These are phyloP conservation scores for Leccinum pallidistipes DNA, from an alignment of 1,284 basidiomycete species.

Conservation along the genomic window DNA sequence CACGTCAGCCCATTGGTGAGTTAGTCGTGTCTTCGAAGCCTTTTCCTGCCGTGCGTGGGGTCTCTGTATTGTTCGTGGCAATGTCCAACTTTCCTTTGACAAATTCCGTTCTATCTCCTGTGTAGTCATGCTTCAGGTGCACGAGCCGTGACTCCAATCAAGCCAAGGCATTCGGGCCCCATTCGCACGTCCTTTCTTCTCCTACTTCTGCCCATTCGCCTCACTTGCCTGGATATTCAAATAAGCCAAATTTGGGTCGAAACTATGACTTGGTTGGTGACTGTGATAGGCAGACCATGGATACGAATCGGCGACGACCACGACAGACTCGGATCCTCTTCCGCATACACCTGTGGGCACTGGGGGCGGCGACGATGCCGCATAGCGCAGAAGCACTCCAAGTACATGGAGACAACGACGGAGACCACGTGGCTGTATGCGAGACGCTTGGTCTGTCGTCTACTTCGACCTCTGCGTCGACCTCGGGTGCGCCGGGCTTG, in stretches of 20 bases:
- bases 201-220: slow-evolving; percentile 4
- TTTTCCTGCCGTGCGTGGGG: not conserved
- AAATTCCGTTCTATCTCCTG: not conserved
- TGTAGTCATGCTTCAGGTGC: slow-evolving; percentile 17
- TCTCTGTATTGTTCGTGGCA: slow-evolving; percentile 1
- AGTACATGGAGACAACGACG: slow-evolving; percentile 20
- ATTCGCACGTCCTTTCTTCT: slow-evolving; percentile 6
- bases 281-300: not conserved
- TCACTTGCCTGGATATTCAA: not conserved
- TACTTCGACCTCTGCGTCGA: too few species aligned
- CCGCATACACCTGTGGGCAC: too few species aligned
- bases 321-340: too few species aligned
- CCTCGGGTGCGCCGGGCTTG: too few species aligned
- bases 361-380: not conserved
- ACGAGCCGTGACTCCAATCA: slow-evolving; percentile 12
- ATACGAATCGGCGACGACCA: too few species aligned
- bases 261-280: slow-evolving; percentile 10
- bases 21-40: slow-evolving; percentile 7
- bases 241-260: slow-evolving; percentile 3
- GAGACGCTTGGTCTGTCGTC: not conserved
- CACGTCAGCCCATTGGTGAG: slow-evolving; percentile 23
- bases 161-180: slow-evolving; percentile 4
- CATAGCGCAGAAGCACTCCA: slow-evolving; percentile 8
- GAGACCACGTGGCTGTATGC: slow-evolving; percentile 3
- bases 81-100: not conserved